A percentile compares a stretch with the other conserved stretches of the same genome.
Evolutionary conservation across 805 yeast genomes (phyloP).

Genomic region (Hanseniaspora mollemarum): DNA sequence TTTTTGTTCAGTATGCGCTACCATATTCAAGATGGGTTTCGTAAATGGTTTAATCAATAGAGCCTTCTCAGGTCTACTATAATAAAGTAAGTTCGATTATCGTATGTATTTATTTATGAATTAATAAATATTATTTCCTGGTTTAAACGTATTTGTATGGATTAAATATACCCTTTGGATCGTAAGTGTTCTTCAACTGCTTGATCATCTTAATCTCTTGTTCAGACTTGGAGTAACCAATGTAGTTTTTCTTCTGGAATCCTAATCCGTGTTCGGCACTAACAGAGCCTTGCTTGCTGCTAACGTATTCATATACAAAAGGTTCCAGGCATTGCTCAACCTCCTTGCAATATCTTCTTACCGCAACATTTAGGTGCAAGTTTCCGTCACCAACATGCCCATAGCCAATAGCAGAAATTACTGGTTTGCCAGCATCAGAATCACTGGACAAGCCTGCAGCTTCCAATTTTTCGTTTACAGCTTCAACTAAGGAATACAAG

Average conservation of each 20-base stretch:
- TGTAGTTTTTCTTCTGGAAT: slow-evolving; percentile 85
- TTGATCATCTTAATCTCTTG: slow-evolving; percentile 64
- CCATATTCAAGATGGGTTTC: too few species aligned
- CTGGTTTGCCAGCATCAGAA: slow-evolving; percentile 52
- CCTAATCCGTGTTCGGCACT: slow-evolving; percentile 98
- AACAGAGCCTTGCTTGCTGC: slow-evolving; percentile 62
- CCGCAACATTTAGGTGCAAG: slow-evolving; percentile 84
- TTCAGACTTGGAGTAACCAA: slow-evolving; percentile 70
- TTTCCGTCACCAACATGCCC: slow-evolving; percentile 99
- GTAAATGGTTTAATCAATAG: too few species aligned
- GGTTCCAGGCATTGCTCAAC: slow-evolving; percentile 83
- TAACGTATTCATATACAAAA: slow-evolving; percentile 85
- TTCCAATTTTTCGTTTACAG: slow-evolving; percentile 49
- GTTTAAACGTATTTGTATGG: slow-evolving; percentile 78
- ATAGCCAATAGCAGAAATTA: slow-evolving; percentile 81
- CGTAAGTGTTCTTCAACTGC: slow-evolving; percentile 66
- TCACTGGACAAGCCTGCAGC: slow-evolving; percentile 51
- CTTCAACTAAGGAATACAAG: slow-evolving; percentile 73
- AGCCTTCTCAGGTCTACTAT: too few species aligned
- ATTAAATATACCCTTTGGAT: slow-evolving; percentile 84
- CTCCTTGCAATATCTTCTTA: slow-evolving; percentile 64
- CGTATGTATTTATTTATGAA: not conserved
- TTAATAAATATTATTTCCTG: not conserved
- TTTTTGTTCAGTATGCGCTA: too few species aligned
- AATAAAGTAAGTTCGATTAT: not conserved